Conservation (phyloP, 2,329 filamentous ascomycete genomes). For the Pyrenophora teres region DNA sequence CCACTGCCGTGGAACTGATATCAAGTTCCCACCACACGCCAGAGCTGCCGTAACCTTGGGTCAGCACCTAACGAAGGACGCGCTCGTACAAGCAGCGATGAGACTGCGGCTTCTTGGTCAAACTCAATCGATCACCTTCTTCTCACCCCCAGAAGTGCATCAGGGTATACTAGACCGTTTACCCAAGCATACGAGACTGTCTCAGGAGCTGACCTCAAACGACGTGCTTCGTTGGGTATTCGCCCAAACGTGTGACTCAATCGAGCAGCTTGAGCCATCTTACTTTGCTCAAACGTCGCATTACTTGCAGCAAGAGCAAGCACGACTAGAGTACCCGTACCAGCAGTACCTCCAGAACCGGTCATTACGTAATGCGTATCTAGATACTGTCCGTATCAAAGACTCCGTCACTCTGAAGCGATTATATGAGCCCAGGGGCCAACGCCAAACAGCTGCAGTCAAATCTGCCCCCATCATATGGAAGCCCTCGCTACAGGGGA, state of each 20-base stretch:
- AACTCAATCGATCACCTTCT: slow-evolving; percentile 60
- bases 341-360: slow-evolving; percentile 48
- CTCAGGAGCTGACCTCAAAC: slow-evolving; percentile 49
- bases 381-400: slow-evolving; percentile 54
- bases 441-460: slow-evolving; percentile 4
- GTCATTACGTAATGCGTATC: slow-evolving; percentile 44
- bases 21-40: slow-evolving; percentile 58
- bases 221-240: slow-evolving; percentile 67
- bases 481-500: slow-evolving; percentile 28
- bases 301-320: slow-evolving; percentile 62
- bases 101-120: slow-evolving; percentile 63
- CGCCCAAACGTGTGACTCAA: slow-evolving; percentile 64
- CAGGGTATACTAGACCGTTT: slow-evolving; percentile 59
- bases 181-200: not conserved
- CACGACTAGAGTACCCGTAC: slow-evolving; percentile 51
- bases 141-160: slow-evolving; percentile 65
- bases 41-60: slow-evolving; percentile 62
- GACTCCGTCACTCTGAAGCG: slow-evolving; percentile 64
- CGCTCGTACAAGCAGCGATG: slow-evolving; percentile 70
- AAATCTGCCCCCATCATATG: slow-evolving; percentile 22
- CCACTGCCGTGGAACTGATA: slow-evolving; percentile 65
- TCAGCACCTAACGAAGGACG: slow-evolving; percentile 63
- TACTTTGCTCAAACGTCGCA: slow-evolving; percentile 65
- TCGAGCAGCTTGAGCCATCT: slow-evolving; percentile 63
- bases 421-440: slow-evolving; percentile 57